Percentiles rank a stretch among this genome's conserved stretches.
These are phyloP conservation scores for Durio zibethinus DNA, from an alignment of 345 rosid species.

Conservation along the genomic window DNA sequence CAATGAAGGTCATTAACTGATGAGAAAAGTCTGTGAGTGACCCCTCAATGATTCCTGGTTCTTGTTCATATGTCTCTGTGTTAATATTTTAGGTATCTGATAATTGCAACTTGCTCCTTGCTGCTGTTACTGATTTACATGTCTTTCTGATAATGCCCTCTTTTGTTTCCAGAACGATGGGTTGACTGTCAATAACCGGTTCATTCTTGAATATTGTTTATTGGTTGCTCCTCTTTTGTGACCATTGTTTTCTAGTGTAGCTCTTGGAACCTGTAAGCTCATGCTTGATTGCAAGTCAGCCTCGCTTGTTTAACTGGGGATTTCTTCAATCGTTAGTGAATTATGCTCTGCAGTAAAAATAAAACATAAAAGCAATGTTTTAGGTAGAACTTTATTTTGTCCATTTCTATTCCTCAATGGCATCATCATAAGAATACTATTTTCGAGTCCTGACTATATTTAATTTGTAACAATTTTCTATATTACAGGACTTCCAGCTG, in stretches of 20 bases:
- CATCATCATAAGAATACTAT: neutral
- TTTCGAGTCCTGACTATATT: neutral
- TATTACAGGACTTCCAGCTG: slow-evolving; percentile 84
- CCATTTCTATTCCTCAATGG: neutral
- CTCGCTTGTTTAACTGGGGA: neutral
- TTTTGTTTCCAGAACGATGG: neutral
- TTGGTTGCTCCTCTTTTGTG: neutral
- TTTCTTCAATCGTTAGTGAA: neutral
- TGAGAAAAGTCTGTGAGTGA: neutral
- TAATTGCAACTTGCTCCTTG: neutral
- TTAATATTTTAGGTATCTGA: neutral
- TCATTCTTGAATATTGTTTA: slow-evolving; percentile 5
- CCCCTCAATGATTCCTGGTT: neutral
- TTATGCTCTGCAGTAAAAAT: neutral
- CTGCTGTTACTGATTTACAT: neutral
- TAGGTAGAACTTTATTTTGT: neutral
- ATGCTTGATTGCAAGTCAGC: neutral
- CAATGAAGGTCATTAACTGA: neutral
- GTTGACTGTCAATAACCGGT: neutral
- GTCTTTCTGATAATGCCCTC: neutral
- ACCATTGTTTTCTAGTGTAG: neutral
- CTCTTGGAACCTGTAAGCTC: neutral
- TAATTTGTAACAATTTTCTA: neutral
- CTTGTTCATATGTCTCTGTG: neutral
- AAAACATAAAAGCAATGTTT: neutral